Evolutionary conservation across 1,284 basidiomycete species (phyloP), one percentile per base, ranked within the genome.

Genomic region (Butyriboletus pseudospeciosus): DNA sequence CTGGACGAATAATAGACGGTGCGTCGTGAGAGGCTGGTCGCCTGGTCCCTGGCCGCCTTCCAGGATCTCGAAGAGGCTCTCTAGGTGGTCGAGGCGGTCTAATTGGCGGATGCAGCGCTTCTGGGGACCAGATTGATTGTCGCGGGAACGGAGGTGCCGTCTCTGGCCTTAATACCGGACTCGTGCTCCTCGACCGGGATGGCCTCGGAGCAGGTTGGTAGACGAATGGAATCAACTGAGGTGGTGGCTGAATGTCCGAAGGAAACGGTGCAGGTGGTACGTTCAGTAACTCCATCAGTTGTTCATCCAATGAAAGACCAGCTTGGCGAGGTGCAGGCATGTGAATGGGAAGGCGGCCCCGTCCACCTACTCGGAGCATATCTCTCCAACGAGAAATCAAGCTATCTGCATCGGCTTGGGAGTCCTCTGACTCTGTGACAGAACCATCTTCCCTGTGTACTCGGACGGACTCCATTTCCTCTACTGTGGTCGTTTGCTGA

Each of bases 231-330:
- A 79, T 73, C 7, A 86, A 63, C 1, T 73, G 68, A 0, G 84
- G 85, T 12, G 84, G 82, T 0, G 70, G 71, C 51, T 80, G 77
- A 13, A 79, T 73, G 8, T 71, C 71, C 20, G 71, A 68, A 16
- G 73, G 71, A 14, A 74, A 69, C 0, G 75, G 62, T 32, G 71
- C 69, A 13, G 74, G 68, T 12, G 73, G 73, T 16, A 79, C 68
- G 32, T 76, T 73, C 36, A 86, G 60, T 20, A 87, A 74, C n/a
- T 84, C 81, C 49, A 82, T 78, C 9, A 88, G 65, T 53, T 81
- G 77, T 52, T 84, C 78, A 13, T 79, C 78, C 38, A 86, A 72
- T 0, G 82, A 79, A 5, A 74, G 77, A 12, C 77, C 79, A 14
- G 75, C 55, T 20, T 69, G 74, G 16, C 67, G 62, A 5, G 79